Percentiles rank a stretch among this genome's conserved stretches.
These are phyloP conservation scores for Zychaea mexicana DNA, from an alignment of 371 early-diverging fungal genomes.

Conservation along the genomic window DNA sequence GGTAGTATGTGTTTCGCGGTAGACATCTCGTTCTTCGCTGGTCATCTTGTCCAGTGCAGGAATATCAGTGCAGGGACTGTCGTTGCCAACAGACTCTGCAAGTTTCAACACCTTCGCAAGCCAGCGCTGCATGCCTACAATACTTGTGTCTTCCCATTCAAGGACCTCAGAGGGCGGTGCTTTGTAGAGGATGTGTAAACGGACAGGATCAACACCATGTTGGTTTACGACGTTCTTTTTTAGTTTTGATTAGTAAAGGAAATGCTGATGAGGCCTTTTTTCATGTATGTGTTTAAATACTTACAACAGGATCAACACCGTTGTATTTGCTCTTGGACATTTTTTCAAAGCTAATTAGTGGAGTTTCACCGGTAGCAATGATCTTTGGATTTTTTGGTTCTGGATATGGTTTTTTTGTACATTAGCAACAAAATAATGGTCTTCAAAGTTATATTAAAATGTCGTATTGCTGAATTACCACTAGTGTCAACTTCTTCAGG, in stretches of 20 bases:
- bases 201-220: slow-evolving; percentile 85
- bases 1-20: slow-evolving; percentile 38
- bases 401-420: slow-evolving; percentile 6
- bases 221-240: slow-evolving; percentile 58
- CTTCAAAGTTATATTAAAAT: not conserved
- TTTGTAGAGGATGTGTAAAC: slow-evolving; percentile 87
- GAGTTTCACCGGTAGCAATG: slow-evolving; percentile 61
- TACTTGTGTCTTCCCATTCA: slow-evolving; percentile 90
- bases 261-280: not conserved
- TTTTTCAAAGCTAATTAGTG: slow-evolving; percentile 81
- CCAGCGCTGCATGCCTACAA: slow-evolving; percentile 93
- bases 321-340: slow-evolving; percentile 97
- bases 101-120: slow-evolving; percentile 56
- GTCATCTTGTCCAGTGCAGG: slow-evolving; percentile 42
- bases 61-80: not conserved
- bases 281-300: not conserved
- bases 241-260: not conserved
- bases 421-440: not conserved
- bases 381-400: slow-evolving; percentile 61
- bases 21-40: slow-evolving; percentile 61
- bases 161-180: slow-evolving; percentile 91
- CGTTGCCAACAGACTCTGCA: slow-evolving; percentile 14
- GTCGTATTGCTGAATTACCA: slow-evolving; percentile 27
- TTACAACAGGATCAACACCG: slow-evolving; percentile 86
- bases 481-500: slow-evolving; percentile 74